Evolutionary conservation across 805 yeast genomes (phyloP).

Genomic region (Nakazawaea anatomiae): DNA sequence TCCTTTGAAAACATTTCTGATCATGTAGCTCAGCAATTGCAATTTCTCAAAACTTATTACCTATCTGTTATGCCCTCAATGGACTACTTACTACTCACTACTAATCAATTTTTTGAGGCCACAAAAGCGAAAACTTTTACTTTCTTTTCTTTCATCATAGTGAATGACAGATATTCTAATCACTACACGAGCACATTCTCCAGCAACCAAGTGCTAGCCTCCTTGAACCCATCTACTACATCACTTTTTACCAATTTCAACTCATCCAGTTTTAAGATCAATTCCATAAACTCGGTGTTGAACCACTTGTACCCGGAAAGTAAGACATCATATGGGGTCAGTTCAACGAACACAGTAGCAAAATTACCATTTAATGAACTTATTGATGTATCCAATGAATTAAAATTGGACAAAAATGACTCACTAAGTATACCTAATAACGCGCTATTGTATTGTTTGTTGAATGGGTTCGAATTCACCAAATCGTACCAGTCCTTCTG

Average conservation of each 20-base stretch:
- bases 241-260: background rate
- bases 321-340: background rate
- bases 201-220: constrained; percentile 1
- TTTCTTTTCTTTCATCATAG: background rate
- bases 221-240: background rate
- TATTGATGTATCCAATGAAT: background rate
- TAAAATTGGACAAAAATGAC: constrained; percentile 31
- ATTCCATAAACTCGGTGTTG: background rate
- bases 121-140: background rate
- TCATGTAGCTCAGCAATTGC: too few relatives aligned
- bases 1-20: too few relatives aligned
- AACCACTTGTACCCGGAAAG: constrained; percentile 5
- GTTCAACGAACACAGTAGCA: background rate
- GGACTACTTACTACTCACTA: too few relatives aligned
- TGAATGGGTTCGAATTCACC: constrained; percentile 57
- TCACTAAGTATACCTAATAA: constrained; percentile 57
- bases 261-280: background rate
- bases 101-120: too few relatives aligned
- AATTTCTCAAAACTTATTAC: too few relatives aligned
- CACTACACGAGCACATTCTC: constrained; percentile 1
- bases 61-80: too few relatives aligned
- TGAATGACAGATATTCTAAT: background rate
- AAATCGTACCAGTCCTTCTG: constrained; percentile 55
- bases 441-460: constrained; percentile 48
- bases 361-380: background rate